Evolutionary conservation across 352 stramenopile genomes (phyloP).

Genomic region (Phytopythium aichiense): DNA sequence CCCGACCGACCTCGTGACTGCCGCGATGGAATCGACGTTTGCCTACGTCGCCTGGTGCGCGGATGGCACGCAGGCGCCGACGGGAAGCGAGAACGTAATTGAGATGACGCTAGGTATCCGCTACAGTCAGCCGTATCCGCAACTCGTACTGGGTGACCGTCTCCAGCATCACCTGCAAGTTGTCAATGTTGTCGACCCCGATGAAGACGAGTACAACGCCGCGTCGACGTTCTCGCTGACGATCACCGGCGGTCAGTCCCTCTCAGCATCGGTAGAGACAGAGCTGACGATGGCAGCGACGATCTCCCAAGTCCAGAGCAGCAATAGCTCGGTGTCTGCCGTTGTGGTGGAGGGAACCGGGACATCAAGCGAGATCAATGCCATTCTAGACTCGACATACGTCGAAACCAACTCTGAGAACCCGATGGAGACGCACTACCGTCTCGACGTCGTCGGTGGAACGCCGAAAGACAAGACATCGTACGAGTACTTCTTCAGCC

Average conservation of each 20-base stretch:
- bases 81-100: not conserved
- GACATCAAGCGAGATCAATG: constrained; percentile 7
- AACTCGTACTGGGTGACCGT: constrained; percentile 17
- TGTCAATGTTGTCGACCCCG: constrained; percentile 19
- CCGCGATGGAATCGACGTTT: constrained; percentile 9
- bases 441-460: constrained; percentile 5
- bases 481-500: constrained; percentile 9
- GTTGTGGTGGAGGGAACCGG: constrained; percentile 10
- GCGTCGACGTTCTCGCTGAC: constrained; percentile 16
- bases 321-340: not conserved
- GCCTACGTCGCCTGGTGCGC: constrained; percentile 7
- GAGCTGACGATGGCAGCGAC: constrained; percentile 6
- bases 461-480: not conserved
- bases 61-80: not conserved
- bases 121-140: constrained; percentile 11
- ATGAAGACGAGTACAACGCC: constrained; percentile 30
- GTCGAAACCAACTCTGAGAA: constrained; percentile 12
- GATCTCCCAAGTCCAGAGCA: constrained; percentile 2
- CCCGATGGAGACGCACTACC: constrained; percentile 7
- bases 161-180: constrained; percentile 17
- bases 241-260: constrained; percentile 11
- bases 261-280: constrained; percentile 7
- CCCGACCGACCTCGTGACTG: constrained; percentile 1
- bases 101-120: constrained; percentile 7
- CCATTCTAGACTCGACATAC: constrained; percentile 3